A percentile compares a stretch with the other conserved stretches of the same genome.
phyloP scores from a whole-genome alignment of 164 flowering plant genomes.

The Chimonanthus praecox region DNA sequence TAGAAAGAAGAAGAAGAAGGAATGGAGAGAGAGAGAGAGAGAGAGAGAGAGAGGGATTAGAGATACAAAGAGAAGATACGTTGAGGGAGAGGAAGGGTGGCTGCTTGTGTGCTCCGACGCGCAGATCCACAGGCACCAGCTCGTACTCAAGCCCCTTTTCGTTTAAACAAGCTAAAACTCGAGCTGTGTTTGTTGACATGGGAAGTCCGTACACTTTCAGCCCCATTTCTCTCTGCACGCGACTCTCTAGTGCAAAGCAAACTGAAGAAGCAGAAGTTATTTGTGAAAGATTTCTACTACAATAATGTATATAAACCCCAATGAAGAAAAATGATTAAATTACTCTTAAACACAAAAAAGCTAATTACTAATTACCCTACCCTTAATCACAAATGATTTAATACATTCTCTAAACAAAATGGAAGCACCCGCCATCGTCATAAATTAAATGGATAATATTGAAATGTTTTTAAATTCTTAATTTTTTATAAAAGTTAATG shows the following conservation, averaged over 20 bases:
- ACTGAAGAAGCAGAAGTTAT: too few species aligned
- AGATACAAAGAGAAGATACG: not conserved
- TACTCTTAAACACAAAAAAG: not conserved
- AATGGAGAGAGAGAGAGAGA: too few species aligned
- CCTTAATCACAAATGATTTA: too few species aligned
- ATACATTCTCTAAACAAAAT: too few species aligned
- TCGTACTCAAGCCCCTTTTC: slow-evolving; percentile 19
- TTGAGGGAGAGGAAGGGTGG: slow-evolving; percentile 10
- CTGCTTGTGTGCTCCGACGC: slow-evolving; percentile 8
- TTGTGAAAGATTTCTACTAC: not conserved
- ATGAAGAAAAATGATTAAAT: too few species aligned
- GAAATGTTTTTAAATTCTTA: too few species aligned
- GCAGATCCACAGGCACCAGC: slow-evolving; percentile 7
- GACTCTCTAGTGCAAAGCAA: not conserved
- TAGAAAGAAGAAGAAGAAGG: not conserved
- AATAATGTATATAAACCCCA: not conserved
- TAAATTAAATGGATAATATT: too few species aligned
- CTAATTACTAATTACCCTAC: not conserved
- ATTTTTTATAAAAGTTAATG: too few species aligned
- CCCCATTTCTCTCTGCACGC: slow-evolving; percentile 10
- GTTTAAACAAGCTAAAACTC: slow-evolving; percentile 6
- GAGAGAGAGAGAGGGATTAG: too few species aligned
- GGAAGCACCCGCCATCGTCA: too few species aligned
- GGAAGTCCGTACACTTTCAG: slow-evolving; percentile 11
- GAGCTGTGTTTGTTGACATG: slow-evolving; percentile 8